Base-by-base conservation (phyloP, 805 yeast species). In the Wickerhamiella qilinensis region DNA sequence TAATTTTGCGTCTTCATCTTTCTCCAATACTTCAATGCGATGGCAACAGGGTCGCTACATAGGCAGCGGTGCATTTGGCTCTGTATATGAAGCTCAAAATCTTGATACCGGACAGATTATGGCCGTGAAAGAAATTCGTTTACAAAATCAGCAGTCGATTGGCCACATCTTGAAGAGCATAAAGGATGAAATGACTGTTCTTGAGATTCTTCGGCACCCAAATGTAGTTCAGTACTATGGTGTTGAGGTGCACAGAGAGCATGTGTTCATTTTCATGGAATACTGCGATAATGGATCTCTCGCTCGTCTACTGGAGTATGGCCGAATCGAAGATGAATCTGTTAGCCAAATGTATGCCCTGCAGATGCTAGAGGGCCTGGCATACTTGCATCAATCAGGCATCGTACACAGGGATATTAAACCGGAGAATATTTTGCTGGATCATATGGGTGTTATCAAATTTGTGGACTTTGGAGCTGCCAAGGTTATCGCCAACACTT, bases 401-500 rank as follows among this genome's bases (percentile, higher is more conserved):
- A 84, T 91, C 53, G 88, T 85, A n/a, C 98, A 91, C 57, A 71
- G 97, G 39, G 98, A 91, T 54, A 81, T 91, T 47, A 91, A 91
- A 60, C 98, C 98, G 0, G 98, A 84, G 49, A 88, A 91, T 53
- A 79, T 88, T 34, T 61, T 88, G 33, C 63, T 88, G 38, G 96
- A 88, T 58, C 93, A 79, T 56, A 76, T 77, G 60, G 96, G 96
- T 17, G 84, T 86, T 14, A 79, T 88, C 52, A 91, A 91, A 58
- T 85, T 81, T 62, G 96, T 88, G 38, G 98, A 91, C 60, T 91
- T 91, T 56, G 98, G 98, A 27, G 95, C 97, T 3, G 96, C 97
- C 12, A 85, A 85, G 58, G 93, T 86, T 9, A 60, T 66, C 47
- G 63, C 69, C 44, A 61, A 59, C 46, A 57, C 43, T 40, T 55